Conservation (phyloP, 805 yeast species). For the Hanseniaspora pseudoguilliermondii region DNA sequence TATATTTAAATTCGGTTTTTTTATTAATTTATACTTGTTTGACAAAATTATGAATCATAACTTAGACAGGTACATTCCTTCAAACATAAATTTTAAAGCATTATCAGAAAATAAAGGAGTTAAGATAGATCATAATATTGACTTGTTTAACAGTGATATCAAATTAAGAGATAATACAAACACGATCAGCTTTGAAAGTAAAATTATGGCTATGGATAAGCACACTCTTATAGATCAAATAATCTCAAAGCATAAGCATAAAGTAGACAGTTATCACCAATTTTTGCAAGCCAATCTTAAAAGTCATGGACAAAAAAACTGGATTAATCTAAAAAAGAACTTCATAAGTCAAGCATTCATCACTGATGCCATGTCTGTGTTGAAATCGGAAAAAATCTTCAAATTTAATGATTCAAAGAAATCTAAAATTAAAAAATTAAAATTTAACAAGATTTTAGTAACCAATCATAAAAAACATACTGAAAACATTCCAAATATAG, state of each 20-base stretch:
- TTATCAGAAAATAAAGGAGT: neutral
- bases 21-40: neutral
- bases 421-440: neutral
- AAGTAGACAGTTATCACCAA: neutral
- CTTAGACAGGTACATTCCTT: neutral
- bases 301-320: conserved; percentile 10
- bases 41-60: neutral
- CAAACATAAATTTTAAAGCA: neutral
- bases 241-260: neutral
- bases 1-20: too few species aligned
- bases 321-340: conserved; percentile 1
- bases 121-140: neutral
- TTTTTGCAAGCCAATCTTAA: neutral
- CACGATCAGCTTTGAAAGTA: neutral
- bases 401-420: neutral
- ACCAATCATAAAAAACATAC: conserved; percentile 1
- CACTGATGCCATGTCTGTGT: neutral
- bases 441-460: neutral
- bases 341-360: neutral
- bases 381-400: neutral
- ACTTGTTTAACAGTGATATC: neutral
- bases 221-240: neutral
- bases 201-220: neutral
- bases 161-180: neutral
- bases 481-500: neutral